Base-by-base conservation (phyloP, 2,329 filamentous ascomycete species). In the Parafenestella ontariensis region DNA sequence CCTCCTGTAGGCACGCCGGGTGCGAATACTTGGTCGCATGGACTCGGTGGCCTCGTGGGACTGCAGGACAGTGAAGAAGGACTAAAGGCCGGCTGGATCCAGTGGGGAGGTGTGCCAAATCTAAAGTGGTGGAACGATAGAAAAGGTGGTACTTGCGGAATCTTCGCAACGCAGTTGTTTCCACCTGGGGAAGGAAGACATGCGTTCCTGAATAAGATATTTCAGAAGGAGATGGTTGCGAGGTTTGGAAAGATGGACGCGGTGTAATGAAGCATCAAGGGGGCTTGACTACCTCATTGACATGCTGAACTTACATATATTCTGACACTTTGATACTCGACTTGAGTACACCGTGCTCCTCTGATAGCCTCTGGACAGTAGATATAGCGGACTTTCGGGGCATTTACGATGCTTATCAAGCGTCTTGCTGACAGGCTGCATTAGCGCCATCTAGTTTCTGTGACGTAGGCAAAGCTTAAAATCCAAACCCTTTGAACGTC, bases 41-140 rank as follows among this genome's bases (percentile, higher is more conserved):
- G 58, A 7, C 39, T 64, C 3, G 61, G 54, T 7, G 60, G 66
- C 2, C 15, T 67, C 17, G 46, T 67, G 10, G 53, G 58, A 6
- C 42, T 66, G 26, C 39, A 54, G 8, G 54, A 56, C 6, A 21
- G 36, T 17, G 57, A 62, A 10, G 52, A 53, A 18, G 56, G 54
- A 1, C 53, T 66, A 9, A 54, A 56, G 31, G 43, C 54, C 18
- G 52, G 52, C 5, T 60, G 48, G 52, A 13, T 68, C 43, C 52
- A 62, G 11, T 67, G 65, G 66, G 64, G 58, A 20, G 68, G 68
- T 23, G 55, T 56, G 15, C 66, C 66, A 3, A 66, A 64, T 46
- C 44, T 62, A 41, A 63, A 59, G 13, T 67, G 68, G 69, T 70
- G 66, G 63, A 64, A 71, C 33, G 69, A 72, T 42, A 59, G 64